These are phyloP conservation scores for Didymella lethalis DNA, from an alignment of 2,329 filamentous ascomycete genomes.

Conservation along the genomic window DNA sequence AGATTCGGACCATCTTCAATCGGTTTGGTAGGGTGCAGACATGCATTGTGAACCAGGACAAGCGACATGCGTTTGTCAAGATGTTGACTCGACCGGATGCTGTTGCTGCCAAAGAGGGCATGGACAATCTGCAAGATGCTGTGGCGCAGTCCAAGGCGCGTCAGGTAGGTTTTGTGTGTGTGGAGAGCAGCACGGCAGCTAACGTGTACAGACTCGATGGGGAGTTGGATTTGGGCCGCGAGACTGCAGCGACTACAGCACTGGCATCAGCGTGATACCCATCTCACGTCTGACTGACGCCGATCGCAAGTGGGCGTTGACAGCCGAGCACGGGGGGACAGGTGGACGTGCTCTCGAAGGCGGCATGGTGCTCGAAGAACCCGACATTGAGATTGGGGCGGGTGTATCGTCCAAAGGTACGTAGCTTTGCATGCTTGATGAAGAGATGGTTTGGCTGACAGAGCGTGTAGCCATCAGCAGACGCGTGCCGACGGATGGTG, in stretches of 20 bases:
- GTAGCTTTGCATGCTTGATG: not conserved
- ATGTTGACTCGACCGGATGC: constrained; percentile 93
- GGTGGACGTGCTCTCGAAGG: constrained; percentile 81
- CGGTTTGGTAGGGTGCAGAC: constrained; percentile 90
- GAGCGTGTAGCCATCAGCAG: constrained; percentile 42
- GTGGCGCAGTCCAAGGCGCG: constrained; percentile 72
- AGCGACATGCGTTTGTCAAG: constrained; percentile 98
- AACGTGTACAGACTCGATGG: constrained; percentile 79
- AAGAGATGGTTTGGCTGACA: constrained; percentile 22
- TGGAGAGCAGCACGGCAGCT: constrained; percentile 19
- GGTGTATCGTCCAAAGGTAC: constrained; percentile 91
- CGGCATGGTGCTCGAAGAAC: constrained; percentile 92
- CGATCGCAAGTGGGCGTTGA: constrained; percentile 96
- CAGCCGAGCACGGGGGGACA: constrained; percentile 90
- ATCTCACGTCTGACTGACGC: constrained; percentile 93
- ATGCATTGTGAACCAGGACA: constrained; percentile 97
- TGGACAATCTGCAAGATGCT: constrained; percentile 79
- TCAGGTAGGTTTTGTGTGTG: constrained; percentile 39
- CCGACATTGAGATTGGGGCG: constrained; percentile 97
- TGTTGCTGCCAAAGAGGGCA: constrained; percentile 80
- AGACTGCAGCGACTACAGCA: constrained; percentile 95
- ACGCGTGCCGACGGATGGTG: constrained; percentile 45
- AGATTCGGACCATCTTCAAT: constrained; percentile 81
- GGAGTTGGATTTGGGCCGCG: constrained; percentile 96
- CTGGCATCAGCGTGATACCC: constrained; percentile 90